These are phyloP conservation scores for Hemileia vastatrix DNA, from an alignment of 1,284 basidiomycete species.

Conservation along the genomic window DNA sequence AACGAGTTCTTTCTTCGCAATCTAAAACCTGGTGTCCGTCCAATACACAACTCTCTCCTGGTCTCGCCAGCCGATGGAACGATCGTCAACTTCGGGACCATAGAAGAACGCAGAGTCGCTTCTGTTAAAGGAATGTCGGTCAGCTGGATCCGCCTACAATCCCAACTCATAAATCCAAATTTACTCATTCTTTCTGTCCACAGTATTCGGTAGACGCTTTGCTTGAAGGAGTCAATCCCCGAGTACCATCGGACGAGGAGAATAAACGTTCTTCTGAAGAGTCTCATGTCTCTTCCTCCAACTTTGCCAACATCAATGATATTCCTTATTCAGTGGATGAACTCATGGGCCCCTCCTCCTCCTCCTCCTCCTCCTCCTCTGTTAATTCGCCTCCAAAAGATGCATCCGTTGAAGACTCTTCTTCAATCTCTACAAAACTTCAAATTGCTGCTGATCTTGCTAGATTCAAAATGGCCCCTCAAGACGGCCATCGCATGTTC, in stretches of 20 bases:
- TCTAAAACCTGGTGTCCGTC: constrained; percentile 69
- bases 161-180: too few relatives aligned
- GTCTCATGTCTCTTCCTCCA: constrained; percentile 38
- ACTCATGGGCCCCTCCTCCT: constrained; percentile 48
- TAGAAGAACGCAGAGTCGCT: constrained; percentile 71
- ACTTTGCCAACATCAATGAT: constrained; percentile 90
- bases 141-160: too few relatives aligned
- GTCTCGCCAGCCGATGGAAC: constrained; percentile 89
- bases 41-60: constrained; percentile 53
- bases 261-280: constrained; percentile 22
- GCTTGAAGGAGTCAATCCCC: constrained; percentile 17
- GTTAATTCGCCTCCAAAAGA: neutral
- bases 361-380: constrained; percentile 30
- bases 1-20: constrained; percentile 93
- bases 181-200: constrained; percentile 23
- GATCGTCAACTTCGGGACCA: constrained; percentile 82
- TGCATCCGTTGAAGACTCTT: neutral
- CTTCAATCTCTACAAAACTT: constrained; percentile 2
- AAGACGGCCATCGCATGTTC: constrained; percentile 69
- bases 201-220: constrained; percentile 26
- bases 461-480: constrained; percentile 22
- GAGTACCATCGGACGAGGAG: neutral
- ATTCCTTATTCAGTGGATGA: constrained; percentile 87
- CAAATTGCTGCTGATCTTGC: constrained; percentile 11
- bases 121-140: constrained; percentile 81